Evolutionary conservation across 805 yeast species (phyloP), one percentile per base, ranked within the genome.

Genomic region (Candida peoriensis): DNA sequence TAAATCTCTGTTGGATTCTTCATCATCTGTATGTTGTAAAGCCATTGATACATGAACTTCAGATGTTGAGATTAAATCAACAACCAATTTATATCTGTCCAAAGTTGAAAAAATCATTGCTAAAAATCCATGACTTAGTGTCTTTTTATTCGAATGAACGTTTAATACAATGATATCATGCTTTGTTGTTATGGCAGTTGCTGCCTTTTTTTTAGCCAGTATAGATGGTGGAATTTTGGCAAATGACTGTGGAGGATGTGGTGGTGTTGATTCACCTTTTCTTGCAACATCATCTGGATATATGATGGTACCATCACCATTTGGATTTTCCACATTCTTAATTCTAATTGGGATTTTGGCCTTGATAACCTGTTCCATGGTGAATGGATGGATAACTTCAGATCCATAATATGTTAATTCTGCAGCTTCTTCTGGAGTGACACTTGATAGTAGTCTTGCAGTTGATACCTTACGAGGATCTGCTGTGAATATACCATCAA

Each of bases 31-130:
- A 41, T 81, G 77, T 46, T 87, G 94, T 46, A 93, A 68, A 4
- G 98, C 98, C 97, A 93, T 90, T 13, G 97, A 90, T 19, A 93
- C 96, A 55, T 93, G 97, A 10, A 93, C 98, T 60, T 93, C 97
- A 1, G 97, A 87, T 4, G 98, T 93, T 30, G 96, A 87, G 52
- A 93, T 90, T 54, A 93, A 76, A 62, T 93, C 98, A 28, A 93
- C 97, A 32, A 90, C 97, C 33, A 90, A 64, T 58, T 76, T 78
- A 63, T 76, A 83, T 46, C 72, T 78, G 63, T 93, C 97, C 54
- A 93, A 68, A 18, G 87, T 82, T 34, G 86, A 75, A 57, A 93
- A 93, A 36, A 93, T 85, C 44, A 77, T 79, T 11, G 97, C 97
- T 53, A 93, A 68, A 64, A 93, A 93, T 5, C 97, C 98, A 58